phyloP scores from a whole-genome alignment of 305 asterid genomes.

The Fraxinus angustifolia region DNA sequence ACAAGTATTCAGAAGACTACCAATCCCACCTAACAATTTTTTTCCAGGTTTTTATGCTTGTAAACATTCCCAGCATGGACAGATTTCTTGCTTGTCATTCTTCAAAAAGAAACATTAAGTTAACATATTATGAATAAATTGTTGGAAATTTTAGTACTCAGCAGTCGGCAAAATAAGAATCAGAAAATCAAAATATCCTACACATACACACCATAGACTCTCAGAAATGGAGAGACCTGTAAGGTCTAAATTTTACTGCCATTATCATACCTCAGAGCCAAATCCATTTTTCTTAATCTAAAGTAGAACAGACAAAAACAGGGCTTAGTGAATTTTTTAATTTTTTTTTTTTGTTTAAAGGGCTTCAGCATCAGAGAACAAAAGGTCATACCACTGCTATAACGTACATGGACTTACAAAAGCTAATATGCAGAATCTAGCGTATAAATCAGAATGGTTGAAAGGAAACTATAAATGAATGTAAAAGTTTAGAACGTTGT shows the following conservation, averaged over 20 bases:
- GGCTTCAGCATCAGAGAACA: background rate
- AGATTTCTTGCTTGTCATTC: background rate
- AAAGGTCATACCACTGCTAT: background rate
- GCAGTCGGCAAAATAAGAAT: background rate
- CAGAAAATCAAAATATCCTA: background rate
- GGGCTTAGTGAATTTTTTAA: background rate
- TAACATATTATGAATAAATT: background rate
- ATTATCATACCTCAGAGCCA: background rate
- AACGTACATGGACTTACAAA: background rate
- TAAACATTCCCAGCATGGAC: background rate
- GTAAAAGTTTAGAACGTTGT: background rate
- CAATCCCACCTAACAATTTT: background rate
- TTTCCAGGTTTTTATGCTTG: background rate
- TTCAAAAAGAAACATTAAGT: background rate
- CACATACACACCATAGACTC: background rate
- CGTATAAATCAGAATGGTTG: constrained; percentile 3
- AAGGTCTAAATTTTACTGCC: background rate
- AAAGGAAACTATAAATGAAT: background rate
- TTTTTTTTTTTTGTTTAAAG: too few species aligned
- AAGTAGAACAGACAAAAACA: constrained; percentile 6
- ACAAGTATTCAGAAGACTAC: background rate
- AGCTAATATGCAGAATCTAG: constrained; percentile 3
- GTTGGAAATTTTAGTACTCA: background rate
- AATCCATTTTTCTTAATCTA: background rate
- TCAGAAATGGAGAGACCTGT: background rate